Evolutionary conservation across 2,329 filamentous ascomycete species (phyloP).

Genomic region (Myriosclerotinia curreyana): DNA sequence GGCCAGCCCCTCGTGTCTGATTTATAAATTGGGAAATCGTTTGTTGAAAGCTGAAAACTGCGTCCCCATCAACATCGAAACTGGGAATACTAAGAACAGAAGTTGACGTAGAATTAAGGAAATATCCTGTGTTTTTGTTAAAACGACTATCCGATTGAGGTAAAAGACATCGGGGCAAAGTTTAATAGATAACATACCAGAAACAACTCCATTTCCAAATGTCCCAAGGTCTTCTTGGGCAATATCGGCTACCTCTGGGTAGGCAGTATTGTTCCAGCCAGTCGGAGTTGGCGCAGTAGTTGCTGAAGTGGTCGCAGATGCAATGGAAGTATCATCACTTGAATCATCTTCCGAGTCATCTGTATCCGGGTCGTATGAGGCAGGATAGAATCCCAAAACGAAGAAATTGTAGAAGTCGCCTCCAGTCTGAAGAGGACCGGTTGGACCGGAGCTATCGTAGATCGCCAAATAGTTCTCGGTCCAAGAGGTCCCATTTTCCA

Average conservation of each 20-base stretch:
- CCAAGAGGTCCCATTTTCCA: slow-evolving; percentile 42
- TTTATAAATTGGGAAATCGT: slow-evolving; percentile 44
- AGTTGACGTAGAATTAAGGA: slow-evolving; percentile 31
- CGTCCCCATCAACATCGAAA: slow-evolving; percentile 38
- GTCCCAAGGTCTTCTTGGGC: slow-evolving; percentile 29
- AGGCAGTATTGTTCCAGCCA: slow-evolving; percentile 25
- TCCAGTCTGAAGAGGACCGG: slow-evolving; percentile 34
- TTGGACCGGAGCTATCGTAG: slow-evolving; percentile 33
- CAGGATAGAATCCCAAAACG: slow-evolving; percentile 31
- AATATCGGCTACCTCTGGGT: slow-evolving; percentile 27
- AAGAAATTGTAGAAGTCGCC: slow-evolving; percentile 37
- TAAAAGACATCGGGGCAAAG: neutral
- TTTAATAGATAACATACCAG: slow-evolving; percentile 14
- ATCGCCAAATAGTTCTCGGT: slow-evolving; percentile 38
- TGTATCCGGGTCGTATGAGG: slow-evolving; percentile 25
- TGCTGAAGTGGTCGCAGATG: neutral
- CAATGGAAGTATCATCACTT: slow-evolving; percentile 2
- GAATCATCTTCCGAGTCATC: slow-evolving; percentile 15
- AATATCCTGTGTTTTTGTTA: slow-evolving; percentile 27
- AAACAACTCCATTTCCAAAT: slow-evolving; percentile 28
- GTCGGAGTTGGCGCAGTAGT: slow-evolving; percentile 2
- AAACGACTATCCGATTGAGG: neutral
- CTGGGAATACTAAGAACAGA: slow-evolving; percentile 44
- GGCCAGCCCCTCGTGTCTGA: slow-evolving; percentile 44
- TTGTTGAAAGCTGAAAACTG: slow-evolving; percentile 37